phyloP scores from a whole-genome alignment of 208 protist species.

The Trypanosoma melophagium region DNA sequence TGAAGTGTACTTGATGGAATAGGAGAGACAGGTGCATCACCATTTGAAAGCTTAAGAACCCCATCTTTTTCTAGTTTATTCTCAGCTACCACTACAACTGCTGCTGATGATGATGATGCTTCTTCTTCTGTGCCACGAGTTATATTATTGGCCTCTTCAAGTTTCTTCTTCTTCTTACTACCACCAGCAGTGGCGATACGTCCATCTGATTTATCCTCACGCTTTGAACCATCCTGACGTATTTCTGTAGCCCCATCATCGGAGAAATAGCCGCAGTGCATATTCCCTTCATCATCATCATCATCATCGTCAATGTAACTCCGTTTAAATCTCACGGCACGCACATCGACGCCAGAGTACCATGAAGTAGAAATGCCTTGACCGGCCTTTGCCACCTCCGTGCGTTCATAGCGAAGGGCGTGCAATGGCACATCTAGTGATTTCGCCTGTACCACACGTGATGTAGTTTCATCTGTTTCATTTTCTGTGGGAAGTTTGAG shows the following conservation, averaged over 20 bases:
- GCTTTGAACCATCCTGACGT: slow-evolving; percentile 2
- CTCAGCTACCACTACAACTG: too few species aligned
- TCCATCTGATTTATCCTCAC: slow-evolving; percentile 1
- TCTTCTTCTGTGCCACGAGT: background rate
- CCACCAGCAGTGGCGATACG: background rate
- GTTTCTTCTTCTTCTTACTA: slow-evolving; percentile 9
- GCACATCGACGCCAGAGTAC: slow-evolving; percentile 29
- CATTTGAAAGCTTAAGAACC: too few species aligned
- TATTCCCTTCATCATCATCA: slow-evolving; percentile 9
- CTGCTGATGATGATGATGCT: background rate
- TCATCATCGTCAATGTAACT: slow-evolving; percentile 29
- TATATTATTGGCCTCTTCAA: slow-evolving; percentile 1
- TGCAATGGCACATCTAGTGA: slow-evolving; percentile 17
- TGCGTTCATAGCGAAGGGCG: slow-evolving; percentile 22
- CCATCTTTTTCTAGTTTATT: too few species aligned
- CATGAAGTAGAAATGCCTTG: slow-evolving; percentile 32
- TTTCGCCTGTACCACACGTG: background rate
- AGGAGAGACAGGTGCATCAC: background rate
- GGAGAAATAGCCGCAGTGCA: background rate
- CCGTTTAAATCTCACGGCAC: slow-evolving; percentile 22
- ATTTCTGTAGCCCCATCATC: background rate
- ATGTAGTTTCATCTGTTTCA: background rate
- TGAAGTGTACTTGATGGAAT: background rate
- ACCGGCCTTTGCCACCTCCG: slow-evolving; percentile 14
- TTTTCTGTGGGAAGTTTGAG: slow-evolving; percentile 21